Evolutionary conservation across 164 flowering plant species (phyloP), one percentile per base, ranked within the genome.

Genomic region (Stephania japonica): DNA sequence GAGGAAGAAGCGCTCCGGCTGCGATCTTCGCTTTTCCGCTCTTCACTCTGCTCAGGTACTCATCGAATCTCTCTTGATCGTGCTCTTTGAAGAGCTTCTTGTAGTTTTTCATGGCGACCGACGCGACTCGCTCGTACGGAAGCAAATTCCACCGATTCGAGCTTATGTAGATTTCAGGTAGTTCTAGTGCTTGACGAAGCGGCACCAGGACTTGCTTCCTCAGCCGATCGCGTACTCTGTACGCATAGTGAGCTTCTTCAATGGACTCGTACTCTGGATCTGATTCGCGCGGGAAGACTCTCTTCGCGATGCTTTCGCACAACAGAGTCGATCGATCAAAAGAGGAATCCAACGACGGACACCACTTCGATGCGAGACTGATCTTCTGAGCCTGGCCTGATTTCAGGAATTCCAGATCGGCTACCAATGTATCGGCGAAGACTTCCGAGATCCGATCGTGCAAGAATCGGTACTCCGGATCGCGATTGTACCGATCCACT

Each of bases 41-140:
- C 71, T 47, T 74, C 43, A 87, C 90, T 11, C 73, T 72, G 26
- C 65, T 72, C 0, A 87, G 81, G 61, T 72, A 84, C 24, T 70
- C 78, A 1, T 23, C 1, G 71, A 87, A 87, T 26, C 86, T 71
- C 18, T 77, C 73, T 25, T 16, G 53, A 21, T 87, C 90, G 42
- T 86, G 90, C 73, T 84, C 82, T 44, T 0, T 0, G 67, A 87
- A 87, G 64, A 68, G 68, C 7, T 65, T 61, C 69, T 83, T 86
- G 83, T 87, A 85, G n/a, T 19, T 77, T 43, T 83, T 86, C 88
- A 84, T 87, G 11, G 90, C 90, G 12, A 87, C 86, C 0, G 88
- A 87, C 9, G 87, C 75, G 9, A 87, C 90, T 47, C 88, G 72
- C 27, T 72, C 53, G 72, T 87, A 87, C 0, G 88, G 88, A 6